These are phyloP conservation scores for Chlorophyllum brunneum DNA, from an alignment of 768 basidiomycete species.

Conservation along the genomic window DNA sequence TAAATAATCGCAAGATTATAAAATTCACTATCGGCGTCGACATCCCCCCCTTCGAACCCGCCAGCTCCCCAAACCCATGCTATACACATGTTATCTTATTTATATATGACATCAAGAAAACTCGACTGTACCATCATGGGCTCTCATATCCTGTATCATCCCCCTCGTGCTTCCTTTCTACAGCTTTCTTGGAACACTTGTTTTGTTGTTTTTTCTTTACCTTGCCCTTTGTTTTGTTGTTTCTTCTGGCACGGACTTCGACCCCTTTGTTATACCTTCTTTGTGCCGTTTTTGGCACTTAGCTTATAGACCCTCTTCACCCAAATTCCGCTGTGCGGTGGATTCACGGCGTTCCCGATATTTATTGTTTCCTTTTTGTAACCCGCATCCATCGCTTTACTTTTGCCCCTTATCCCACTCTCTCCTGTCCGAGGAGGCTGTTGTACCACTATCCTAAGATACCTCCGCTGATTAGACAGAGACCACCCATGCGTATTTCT, in stretches of 20 bases:
- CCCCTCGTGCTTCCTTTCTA: neutral
- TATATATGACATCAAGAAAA: slow-evolving; percentile 15
- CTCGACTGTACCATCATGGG: slow-evolving; percentile 12
- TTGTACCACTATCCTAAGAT: slow-evolving; percentile 12
- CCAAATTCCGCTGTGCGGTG: slow-evolving; percentile 9
- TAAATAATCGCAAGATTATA: neutral
- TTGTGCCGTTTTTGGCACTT: slow-evolving; percentile 4
- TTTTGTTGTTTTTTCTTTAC: slow-evolving; percentile 6
- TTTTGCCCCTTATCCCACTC: neutral
- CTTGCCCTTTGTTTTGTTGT: neutral
- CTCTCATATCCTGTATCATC: slow-evolving; percentile 14
- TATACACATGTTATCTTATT: slow-evolving; percentile 12
- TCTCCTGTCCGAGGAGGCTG: slow-evolving; percentile 8
- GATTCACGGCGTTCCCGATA: slow-evolving; percentile 4
- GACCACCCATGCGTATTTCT: slow-evolving; percentile 5
- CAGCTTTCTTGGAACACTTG: slow-evolving; percentile 11
- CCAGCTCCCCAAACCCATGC: slow-evolving; percentile 7
- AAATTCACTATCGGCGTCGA: slow-evolving; percentile 4
- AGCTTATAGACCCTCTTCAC: slow-evolving; percentile 1
- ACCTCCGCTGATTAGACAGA: slow-evolving; percentile 13
- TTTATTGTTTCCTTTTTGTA: slow-evolving; percentile 5
- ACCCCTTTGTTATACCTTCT: neutral
- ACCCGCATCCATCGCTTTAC: slow-evolving; percentile 2
- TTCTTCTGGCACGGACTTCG: slow-evolving; percentile 1
- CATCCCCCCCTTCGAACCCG: neutral